Base-by-base conservation (phyloP, 139 green algal species). In the Auxenochlorella pyrenoidosa region DNA sequence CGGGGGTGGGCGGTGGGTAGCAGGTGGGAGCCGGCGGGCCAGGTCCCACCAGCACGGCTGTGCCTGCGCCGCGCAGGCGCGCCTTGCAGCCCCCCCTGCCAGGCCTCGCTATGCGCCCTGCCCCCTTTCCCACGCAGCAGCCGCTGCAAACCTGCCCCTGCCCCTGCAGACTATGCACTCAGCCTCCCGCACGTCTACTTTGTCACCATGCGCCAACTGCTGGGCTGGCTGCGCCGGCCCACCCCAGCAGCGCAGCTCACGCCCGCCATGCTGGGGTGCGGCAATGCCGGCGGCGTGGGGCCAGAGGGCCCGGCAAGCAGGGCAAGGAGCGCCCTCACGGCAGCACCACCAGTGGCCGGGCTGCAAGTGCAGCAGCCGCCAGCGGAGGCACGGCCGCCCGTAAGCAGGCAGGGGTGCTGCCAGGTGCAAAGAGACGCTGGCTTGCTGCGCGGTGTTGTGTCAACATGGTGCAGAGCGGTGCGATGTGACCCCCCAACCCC, bases 131-230 rank as follows among this genome's bases (percentile, higher is more conserved):
- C n/a, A 43, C 30, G 6, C 4, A 22, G 30, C 34, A n/a, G 22
- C 2, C 15, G 32, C 41, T 75, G n/a, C 60, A 70, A 70, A 5
- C 3, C 60, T 70, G 12, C 54, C 19, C 47, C 38, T 68, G 76
- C 76, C 3, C 5, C 44, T 54, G 78, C 78, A 83, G 78, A 83
- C 19, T 83, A 83, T 51, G 78, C 54, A 0, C 32, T 72, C 18
- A 34, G 51, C 51, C 41, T 51, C n/a, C 78, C 51, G 0, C n/a
- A 71, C 54, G 70, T 34, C 32, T 34, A 83, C 34, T 83, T 83
- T 60, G 78, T 83, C 2, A 72, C 78, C 28, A 36, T 83, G 16
- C 78, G 54, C 2, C 78, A 83, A 34, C n/a, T 71, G 24, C n/a
- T 83, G n/a, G 34, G 16, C 26, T 83, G 78, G 78, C 36, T 72